Percentiles rank a stretch among this genome's conserved stretches.
Evolutionary conservation across 768 basidiomycete genomes (phyloP).

Genomic region (Royoungia palumana): DNA sequence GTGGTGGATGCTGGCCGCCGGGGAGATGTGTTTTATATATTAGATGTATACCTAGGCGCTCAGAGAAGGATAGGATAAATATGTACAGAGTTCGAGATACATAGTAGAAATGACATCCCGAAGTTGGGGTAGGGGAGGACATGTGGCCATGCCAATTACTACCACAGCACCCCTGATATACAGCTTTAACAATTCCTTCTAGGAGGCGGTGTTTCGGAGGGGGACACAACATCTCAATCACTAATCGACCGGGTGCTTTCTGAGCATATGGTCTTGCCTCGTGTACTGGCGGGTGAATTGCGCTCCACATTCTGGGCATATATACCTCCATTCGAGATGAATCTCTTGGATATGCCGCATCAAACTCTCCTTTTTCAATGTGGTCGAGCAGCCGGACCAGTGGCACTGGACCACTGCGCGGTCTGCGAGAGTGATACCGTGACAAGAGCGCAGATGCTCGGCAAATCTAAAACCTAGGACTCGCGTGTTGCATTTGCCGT

Average conservation of each 20-base stretch:
- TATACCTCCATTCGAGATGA: constrained; percentile 16
- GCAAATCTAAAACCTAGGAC: constrained; percentile 13
- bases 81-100: too few relatives aligned
- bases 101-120: too few relatives aligned
- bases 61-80: too few relatives aligned
- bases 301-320: constrained; percentile 18
- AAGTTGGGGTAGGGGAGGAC: too few relatives aligned
- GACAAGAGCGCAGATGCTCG: constrained; percentile 19
- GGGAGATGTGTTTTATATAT: too few relatives aligned
- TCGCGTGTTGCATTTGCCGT: not conserved
- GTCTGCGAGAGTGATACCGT: constrained; percentile 18
- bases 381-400: constrained; percentile 17
- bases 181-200: too few relatives aligned
- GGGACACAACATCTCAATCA: too few relatives aligned
- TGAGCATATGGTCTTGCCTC: constrained; percentile 7
- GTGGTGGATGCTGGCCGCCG: too few relatives aligned
- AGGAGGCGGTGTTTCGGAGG: too few relatives aligned
- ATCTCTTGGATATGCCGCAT: constrained; percentile 25
- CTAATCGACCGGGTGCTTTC: constrained; percentile 3
- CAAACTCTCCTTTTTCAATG: constrained; percentile 30
- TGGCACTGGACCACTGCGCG: constrained; percentile 3
- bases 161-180: too few relatives aligned
- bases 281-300: constrained; percentile 27
- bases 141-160: too few relatives aligned
- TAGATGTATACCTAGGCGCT: too few relatives aligned